Percentiles rank a stretch among this genome's conserved stretches.
Conservation (phyloP, 2,329 filamentous ascomycete genomes). For the Domatiomyces globalis region DNA sequence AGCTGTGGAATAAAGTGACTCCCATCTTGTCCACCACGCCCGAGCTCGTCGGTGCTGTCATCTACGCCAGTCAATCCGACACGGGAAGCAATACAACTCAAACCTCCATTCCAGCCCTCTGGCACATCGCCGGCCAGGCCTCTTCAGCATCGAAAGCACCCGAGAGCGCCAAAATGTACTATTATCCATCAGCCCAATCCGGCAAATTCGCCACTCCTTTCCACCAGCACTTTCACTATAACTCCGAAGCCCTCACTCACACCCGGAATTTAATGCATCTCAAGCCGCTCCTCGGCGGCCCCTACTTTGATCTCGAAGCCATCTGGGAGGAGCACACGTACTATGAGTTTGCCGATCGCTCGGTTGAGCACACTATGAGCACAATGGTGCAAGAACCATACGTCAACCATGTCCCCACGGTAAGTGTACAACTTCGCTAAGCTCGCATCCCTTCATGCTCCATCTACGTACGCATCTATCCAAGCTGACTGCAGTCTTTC, state of each 20-base stretch:
- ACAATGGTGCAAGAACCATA: slow-evolving; percentile 71
- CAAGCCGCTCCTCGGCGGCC: slow-evolving; percentile 48
- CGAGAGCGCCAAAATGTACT: slow-evolving; percentile 21
- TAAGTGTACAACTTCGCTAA: slow-evolving; percentile 24
- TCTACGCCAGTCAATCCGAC: slow-evolving; percentile 20
- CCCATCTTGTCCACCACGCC: slow-evolving; percentile 12
- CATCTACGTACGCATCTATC: neutral
- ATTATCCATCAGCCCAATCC: slow-evolving; percentile 33
- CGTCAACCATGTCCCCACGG: slow-evolving; percentile 61
- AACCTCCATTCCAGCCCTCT: slow-evolving; percentile 15
- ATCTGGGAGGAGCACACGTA: slow-evolving; percentile 69
- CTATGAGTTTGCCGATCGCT: slow-evolving; percentile 55
- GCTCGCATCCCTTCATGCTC: neutral
- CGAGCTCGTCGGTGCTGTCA: slow-evolving; percentile 22
- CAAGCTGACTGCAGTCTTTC: neutral
- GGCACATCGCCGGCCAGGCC: slow-evolving; percentile 20
- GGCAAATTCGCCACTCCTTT: slow-evolving; percentile 38
- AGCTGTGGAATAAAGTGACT: slow-evolving; percentile 5
- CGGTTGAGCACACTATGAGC: slow-evolving; percentile 60
- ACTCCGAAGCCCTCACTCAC: slow-evolving; percentile 47
- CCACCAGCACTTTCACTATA: slow-evolving; percentile 37
- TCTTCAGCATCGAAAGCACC: slow-evolving; percentile 8
- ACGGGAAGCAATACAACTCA: slow-evolving; percentile 9
- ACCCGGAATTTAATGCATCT: slow-evolving; percentile 52
- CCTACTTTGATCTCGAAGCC: slow-evolving; percentile 58